Evolutionary conservation across 2,329 filamentous ascomycete genomes (phyloP).

Genomic region (Penicillium sp.): DNA sequence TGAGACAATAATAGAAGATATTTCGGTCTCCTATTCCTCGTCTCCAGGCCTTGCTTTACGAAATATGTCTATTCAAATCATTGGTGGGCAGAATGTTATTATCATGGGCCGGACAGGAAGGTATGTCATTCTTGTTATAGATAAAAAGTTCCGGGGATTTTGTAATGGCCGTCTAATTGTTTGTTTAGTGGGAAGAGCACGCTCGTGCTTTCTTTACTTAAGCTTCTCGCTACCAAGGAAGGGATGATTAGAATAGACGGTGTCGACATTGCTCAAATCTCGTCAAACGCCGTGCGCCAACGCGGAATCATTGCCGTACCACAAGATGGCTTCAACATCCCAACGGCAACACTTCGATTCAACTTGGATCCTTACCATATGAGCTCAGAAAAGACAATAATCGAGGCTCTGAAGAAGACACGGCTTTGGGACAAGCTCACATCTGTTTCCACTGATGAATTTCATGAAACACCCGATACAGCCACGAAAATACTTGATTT

Average conservation of each 20-base stretch:
- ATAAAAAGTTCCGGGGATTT: too few species aligned
- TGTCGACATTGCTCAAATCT: background rate
- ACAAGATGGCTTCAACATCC: conserved; percentile 7
- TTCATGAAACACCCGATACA: background rate
- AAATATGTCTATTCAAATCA: background rate
- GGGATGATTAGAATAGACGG: background rate
- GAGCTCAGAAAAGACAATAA: background rate
- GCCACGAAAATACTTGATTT: background rate
- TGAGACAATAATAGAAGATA: background rate
- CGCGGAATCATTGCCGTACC: conserved; percentile 9
- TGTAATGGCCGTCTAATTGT: too few species aligned
- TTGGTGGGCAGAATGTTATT: background rate
- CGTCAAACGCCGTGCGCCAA: background rate
- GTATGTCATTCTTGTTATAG: background rate
- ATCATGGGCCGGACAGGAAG: background rate
- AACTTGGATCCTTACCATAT: conserved; percentile 7
- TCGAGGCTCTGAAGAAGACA: background rate
- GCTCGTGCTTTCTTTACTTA: background rate
- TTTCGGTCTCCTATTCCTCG: background rate
- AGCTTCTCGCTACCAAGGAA: background rate
- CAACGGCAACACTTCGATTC: conserved; percentile 4
- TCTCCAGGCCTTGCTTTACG: background rate
- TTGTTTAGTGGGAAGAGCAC: background rate
- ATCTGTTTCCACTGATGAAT: background rate
- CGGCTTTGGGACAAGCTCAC: background rate